phyloP scores from a whole-genome alignment of 2,329 filamentous ascomycete species.

The Arthroderma sp. region DNA sequence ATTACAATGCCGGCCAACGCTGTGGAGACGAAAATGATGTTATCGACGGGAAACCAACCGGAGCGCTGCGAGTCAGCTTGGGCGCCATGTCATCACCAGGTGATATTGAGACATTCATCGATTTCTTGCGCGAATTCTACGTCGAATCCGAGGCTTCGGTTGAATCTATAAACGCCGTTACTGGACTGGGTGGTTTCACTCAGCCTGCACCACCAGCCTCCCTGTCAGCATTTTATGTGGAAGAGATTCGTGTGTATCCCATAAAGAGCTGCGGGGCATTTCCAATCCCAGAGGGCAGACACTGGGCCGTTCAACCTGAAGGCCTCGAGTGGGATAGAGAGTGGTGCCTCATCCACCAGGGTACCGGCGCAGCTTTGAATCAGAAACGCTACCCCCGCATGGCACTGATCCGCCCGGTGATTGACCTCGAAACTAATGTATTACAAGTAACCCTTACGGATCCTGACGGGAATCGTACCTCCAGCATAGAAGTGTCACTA shows the following conservation, averaged over 20 bases:
- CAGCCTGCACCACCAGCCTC: conserved; percentile 1
- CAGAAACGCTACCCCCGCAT: conserved; percentile 83
- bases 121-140: conserved; percentile 61
- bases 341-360: conserved; percentile 85
- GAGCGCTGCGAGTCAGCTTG: conserved; percentile 70
- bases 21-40: conserved; percentile 77
- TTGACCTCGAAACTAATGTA: conserved; percentile 57
- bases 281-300: conserved; percentile 45
- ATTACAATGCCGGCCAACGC: conserved; percentile 71
- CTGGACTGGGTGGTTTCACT: not conserved
- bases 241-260: conserved; percentile 63
- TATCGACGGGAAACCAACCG: conserved; percentile 72
- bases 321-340: conserved; percentile 90
- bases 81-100: conserved; percentile 74
- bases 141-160: conserved; percentile 22
- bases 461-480: conserved; percentile 19
- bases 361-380: conserved; percentile 69
- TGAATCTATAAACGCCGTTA: conserved; percentile 6
- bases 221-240: conserved; percentile 39
- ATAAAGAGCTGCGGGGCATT: conserved; percentile 90
- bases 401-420: conserved; percentile 62
- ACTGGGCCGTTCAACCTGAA: conserved; percentile 69
- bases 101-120: conserved; percentile 60
- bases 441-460: conserved; percentile 43
- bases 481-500: conserved; percentile 25